Conservation (phyloP, 2,329 filamentous ascomycete genomes). For the Cladosporium oxysporum region DNA sequence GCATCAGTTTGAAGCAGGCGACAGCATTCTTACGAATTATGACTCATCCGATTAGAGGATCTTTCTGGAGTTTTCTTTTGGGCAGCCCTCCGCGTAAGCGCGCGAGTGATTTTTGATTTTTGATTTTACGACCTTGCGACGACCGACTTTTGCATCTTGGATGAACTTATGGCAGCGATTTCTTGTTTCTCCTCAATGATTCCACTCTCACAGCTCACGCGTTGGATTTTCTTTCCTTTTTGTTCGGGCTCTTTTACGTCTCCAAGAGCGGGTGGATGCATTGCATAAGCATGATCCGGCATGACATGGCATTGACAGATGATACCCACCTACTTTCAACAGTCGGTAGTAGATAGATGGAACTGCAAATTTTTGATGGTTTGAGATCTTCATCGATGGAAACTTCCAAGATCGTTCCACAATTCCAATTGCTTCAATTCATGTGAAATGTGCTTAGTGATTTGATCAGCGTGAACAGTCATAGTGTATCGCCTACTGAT, state of each 20-base stretch:
- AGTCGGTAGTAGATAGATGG: constrained; percentile 18
- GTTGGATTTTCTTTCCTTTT: neutral
- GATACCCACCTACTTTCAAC: constrained; percentile 19
- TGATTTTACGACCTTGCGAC: neutral
- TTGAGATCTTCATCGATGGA: neutral
- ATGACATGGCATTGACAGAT: constrained; percentile 16
- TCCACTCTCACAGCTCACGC: neutral
- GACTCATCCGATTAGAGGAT: constrained; percentile 7
- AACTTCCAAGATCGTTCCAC: neutral
- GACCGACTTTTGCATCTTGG: neutral
- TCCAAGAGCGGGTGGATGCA: constrained; percentile 11
- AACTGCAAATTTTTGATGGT: neutral
- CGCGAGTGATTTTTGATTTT: neutral
- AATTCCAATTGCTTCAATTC: too few species aligned
- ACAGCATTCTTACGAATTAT: constrained; percentile 13
- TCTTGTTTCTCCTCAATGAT: neutral
- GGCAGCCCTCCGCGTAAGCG: neutral
- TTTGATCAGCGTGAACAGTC: neutral
- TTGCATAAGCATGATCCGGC: constrained; percentile 20
- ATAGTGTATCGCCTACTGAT: neutral
- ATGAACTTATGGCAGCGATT: neutral
- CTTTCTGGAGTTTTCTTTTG: neutral
- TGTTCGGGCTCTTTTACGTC: neutral
- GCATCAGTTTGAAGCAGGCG: constrained; percentile 17
- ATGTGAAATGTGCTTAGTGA: neutral